These are phyloP conservation scores for Aspergillus tubingensis DNA, from an alignment of 2,329 filamentous ascomycete genomes.

Conservation along the genomic window DNA sequence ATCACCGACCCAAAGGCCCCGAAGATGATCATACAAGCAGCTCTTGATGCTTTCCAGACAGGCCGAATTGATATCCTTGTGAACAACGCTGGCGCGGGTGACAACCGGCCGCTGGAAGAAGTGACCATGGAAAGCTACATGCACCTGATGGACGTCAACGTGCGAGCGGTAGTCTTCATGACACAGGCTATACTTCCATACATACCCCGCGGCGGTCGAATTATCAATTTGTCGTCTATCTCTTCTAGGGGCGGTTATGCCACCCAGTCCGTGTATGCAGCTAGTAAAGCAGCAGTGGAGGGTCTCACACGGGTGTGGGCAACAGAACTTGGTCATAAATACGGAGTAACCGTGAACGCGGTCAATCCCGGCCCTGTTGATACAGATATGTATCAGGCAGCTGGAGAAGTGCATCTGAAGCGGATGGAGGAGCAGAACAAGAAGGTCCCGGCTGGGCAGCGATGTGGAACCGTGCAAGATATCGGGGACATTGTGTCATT, in stretches of 20 bases:
- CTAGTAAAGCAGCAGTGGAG: conserved; percentile 64
- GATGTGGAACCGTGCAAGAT: conserved; percentile 17
- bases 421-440: conserved; percentile 22
- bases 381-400: conserved; percentile 24
- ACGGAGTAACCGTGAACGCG: conserved; percentile 34
- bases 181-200: conserved; percentile 21
- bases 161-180: conserved; percentile 26
- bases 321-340: conserved; percentile 29
- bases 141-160: conserved; percentile 20
- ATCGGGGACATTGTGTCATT: conserved; percentile 24
- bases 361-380: conserved; percentile 33
- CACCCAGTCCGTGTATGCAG: conserved; percentile 59
- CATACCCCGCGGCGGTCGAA: conserved; percentile 16
- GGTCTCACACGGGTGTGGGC: conserved; percentile 65
- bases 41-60: conserved; percentile 13
- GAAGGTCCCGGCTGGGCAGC: conserved; percentile 20
- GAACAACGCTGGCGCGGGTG: conserved; percentile 30
- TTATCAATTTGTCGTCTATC: conserved; percentile 25
- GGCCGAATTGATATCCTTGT: conserved; percentile 22
- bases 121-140: conserved; percentile 22
- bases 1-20: conserved; percentile 13
- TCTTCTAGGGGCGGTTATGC: conserved; percentile 20
- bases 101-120: conserved; percentile 20
- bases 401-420: conserved; percentile 15
- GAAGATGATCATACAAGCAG: conserved; percentile 11